Conservation (phyloP, 2,329 filamentous ascomycete species). For the Fusarium zealandicum region DNA sequence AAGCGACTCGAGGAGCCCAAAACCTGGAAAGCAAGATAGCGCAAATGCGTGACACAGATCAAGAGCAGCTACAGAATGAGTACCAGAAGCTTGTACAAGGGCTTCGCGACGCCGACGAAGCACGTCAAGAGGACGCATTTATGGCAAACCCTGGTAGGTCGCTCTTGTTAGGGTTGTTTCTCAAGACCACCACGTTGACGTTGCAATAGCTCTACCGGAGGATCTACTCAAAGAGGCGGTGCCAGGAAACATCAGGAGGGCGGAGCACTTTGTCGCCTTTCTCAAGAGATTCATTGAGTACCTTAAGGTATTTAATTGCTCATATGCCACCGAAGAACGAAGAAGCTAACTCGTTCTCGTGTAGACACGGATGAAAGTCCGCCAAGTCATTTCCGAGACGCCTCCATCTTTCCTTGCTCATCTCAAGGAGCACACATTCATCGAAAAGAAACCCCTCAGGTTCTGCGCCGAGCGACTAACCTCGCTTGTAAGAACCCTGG, state of each 20-base stretch:
- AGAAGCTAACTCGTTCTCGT: slow-evolving; percentile 7
- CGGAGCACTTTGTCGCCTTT: slow-evolving; percentile 95
- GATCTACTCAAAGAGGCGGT: slow-evolving; percentile 95
- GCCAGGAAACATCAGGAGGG: slow-evolving; percentile 92
- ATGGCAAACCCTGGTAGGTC: slow-evolving; percentile 85
- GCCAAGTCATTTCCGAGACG: slow-evolving; percentile 96
- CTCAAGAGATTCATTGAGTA: slow-evolving; percentile 98
- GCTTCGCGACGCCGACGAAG: slow-evolving; percentile 84
- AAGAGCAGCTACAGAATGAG: slow-evolving; percentile 91
- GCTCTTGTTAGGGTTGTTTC: neutral
- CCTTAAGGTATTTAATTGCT: slow-evolving; percentile 65
- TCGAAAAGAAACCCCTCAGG: slow-evolving; percentile 91
- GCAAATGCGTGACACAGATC: slow-evolving; percentile 95
- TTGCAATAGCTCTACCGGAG: slow-evolving; percentile 74
- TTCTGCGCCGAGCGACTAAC: slow-evolving; percentile 96
- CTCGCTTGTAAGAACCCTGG: slow-evolving; percentile 90
- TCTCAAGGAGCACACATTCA: slow-evolving; percentile 94
- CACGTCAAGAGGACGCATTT: slow-evolving; percentile 90
- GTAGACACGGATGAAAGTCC: slow-evolving; percentile 94
- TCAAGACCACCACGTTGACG: slow-evolving; percentile 3
- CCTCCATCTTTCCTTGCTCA: slow-evolving; percentile 92
- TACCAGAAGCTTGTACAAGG: slow-evolving; percentile 96
- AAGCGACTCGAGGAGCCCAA: slow-evolving; percentile 86
- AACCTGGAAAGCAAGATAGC: slow-evolving; percentile 90
- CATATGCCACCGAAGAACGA: neutral